Evolutionary conservation across 2,329 filamentous ascomycete species (phyloP).

Genomic region (Claviceps capensis): DNA sequence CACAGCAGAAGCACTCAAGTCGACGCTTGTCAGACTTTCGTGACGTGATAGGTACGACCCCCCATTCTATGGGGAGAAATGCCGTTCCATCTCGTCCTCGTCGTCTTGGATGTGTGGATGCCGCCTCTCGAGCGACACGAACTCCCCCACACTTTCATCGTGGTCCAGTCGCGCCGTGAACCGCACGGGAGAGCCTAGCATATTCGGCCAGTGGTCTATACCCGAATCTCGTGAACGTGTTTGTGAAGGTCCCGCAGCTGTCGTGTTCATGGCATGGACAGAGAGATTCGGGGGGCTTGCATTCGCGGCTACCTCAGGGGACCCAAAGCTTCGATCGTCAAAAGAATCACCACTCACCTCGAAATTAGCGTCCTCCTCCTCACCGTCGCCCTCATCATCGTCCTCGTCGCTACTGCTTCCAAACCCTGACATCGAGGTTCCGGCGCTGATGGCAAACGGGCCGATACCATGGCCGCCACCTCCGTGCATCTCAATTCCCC

Average conservation of each 20-base stretch:
- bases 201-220: conserved; percentile 6
- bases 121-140: neutral
- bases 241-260: conserved; percentile 16
- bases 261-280: conserved; percentile 18
- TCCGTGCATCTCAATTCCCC: conserved; percentile 54
- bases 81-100: neutral
- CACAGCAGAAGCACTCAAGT: neutral
- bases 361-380: conserved; percentile 58
- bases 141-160: conserved; percentile 4
- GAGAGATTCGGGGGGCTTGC: conserved; percentile 10
- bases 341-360: conserved; percentile 42
- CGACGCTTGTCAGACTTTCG: conserved; percentile 8
- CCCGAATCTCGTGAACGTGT: conserved; percentile 11
- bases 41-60: neutral
- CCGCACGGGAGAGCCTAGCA: conserved; percentile 4
- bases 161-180: conserved; percentile 4
- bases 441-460: conserved; percentile 57
- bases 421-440: conserved; percentile 76
- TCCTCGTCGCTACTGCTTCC: conserved; percentile 93
- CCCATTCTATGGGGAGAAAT: conserved; percentile 5
- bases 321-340: conserved; percentile 16
- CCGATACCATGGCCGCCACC: conserved; percentile 55
- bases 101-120: neutral
- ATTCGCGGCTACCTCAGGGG: conserved; percentile 15
- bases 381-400: conserved; percentile 83